These are phyloP conservation scores for Corylus heterophylla DNA, from an alignment of 306 rosid genomes.

Conservation along the genomic window DNA sequence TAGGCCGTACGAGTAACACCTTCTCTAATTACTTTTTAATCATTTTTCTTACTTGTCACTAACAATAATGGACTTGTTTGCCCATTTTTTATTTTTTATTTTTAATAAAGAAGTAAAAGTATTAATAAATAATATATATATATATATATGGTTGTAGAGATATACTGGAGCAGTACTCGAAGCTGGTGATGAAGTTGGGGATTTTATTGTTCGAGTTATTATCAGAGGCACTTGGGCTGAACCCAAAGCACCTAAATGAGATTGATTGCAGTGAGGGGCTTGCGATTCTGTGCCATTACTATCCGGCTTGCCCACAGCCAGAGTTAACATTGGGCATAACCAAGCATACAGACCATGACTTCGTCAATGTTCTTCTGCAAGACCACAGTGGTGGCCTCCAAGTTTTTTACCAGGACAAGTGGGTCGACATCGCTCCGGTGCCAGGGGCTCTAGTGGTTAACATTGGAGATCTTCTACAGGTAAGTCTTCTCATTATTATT, in stretches of 20 bases:
- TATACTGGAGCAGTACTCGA: slow-evolving; percentile 17
- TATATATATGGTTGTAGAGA: not conserved
- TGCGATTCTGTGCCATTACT: not conserved
- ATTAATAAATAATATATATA: too few species aligned
- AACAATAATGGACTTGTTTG: too few species aligned
- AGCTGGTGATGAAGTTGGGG: slow-evolving; percentile 24
- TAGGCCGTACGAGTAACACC: too few species aligned
- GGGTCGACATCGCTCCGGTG: not conserved
- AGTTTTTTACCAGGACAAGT: not conserved
- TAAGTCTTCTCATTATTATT: not conserved
- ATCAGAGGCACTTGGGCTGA: slow-evolving; percentile 5
- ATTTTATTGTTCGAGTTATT: not conserved
- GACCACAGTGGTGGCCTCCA: slow-evolving; percentile 38
- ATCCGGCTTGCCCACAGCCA: slow-evolving; percentile 10
- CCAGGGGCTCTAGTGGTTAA: not conserved
- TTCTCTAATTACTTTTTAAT: too few species aligned
- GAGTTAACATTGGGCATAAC: not conserved
- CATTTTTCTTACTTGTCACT: too few species aligned
- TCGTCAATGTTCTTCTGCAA: slow-evolving; percentile 27
- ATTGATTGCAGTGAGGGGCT: slow-evolving; percentile 3
- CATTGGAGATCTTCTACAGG: slow-evolving; percentile 12
- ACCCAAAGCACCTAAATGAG: not conserved
- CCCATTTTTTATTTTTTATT: too few species aligned
- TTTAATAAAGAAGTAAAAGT: too few species aligned
- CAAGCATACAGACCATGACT: slow-evolving; percentile 23